Conservation (phyloP, 1,284 basidiomycete genomes). For the Trametes versicolor region DNA sequence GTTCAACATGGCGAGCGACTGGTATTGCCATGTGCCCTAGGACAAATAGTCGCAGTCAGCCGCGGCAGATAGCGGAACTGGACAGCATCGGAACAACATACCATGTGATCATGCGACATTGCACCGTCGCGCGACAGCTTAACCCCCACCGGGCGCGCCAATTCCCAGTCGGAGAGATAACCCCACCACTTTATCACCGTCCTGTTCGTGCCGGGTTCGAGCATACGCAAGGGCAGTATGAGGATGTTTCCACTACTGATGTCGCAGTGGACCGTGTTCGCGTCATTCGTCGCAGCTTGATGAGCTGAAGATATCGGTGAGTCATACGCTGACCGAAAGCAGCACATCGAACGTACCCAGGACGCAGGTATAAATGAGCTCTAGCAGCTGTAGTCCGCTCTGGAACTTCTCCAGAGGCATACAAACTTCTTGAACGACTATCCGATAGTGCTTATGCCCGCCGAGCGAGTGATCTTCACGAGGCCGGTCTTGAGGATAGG, state of each 20-base stretch:
- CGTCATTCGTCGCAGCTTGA: not conserved
- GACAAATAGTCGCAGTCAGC: too few species aligned
- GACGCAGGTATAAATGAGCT: not conserved
- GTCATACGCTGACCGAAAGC: too few species aligned
- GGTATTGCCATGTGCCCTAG: slow-evolving; percentile 30
- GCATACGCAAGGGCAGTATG: slow-evolving; percentile 3
- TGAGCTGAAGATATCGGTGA: not conserved
- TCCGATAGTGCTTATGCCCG: slow-evolving; percentile 18
- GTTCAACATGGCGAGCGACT: slow-evolving; percentile 11
- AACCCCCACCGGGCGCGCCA: slow-evolving; percentile 17
- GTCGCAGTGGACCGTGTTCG: not conserved
- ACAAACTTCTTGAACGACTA: slow-evolving; percentile 20
- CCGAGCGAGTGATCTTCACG: not conserved
- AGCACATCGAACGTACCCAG: not conserved
- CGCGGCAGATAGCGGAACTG: too few species aligned
- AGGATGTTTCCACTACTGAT: slow-evolving; percentile 25
- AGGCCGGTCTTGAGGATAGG: too few species aligned
- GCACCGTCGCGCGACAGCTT: too few species aligned
- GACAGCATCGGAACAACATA: not conserved
- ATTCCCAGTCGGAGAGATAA: slow-evolving; percentile 28
- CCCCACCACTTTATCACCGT: slow-evolving; percentile 9
- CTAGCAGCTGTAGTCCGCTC: not conserved
- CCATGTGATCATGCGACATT: slow-evolving; percentile 10
- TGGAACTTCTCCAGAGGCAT: slow-evolving; percentile 9
- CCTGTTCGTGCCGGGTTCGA: not conserved